Evolutionary conservation across 108 stramenopile genomes (phyloP).

Genomic region (Cyclostephanos invisitatus): DNA sequence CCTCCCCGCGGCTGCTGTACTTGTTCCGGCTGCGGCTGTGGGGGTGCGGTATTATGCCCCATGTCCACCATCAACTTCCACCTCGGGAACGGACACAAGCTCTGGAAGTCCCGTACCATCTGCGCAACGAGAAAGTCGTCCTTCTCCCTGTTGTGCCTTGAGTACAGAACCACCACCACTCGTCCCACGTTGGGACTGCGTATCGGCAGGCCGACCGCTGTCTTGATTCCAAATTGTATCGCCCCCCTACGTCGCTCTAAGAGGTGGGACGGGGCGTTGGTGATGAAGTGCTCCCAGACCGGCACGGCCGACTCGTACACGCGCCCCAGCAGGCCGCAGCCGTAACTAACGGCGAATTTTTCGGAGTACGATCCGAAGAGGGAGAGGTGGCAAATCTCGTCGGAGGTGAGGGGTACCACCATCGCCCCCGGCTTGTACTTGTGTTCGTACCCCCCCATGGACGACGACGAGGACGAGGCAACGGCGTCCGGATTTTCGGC

Average conservation of each 20-base stretch:
- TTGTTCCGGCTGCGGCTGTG: background rate
- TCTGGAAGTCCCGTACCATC: constrained; percentile 71
- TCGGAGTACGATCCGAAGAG: constrained; percentile 85
- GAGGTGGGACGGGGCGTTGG: constrained; percentile 66
- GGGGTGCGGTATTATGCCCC: background rate
- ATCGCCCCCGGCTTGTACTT: constrained; percentile 12
- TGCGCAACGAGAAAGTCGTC: constrained; percentile 70
- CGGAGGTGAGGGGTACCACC: constrained; percentile 38
- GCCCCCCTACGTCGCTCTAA: constrained; percentile 89
- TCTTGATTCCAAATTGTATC: constrained; percentile 83
- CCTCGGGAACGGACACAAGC: constrained; percentile 80
- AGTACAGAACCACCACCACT: constrained; percentile 78
- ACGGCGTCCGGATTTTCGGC: background rate
- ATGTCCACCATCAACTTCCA: constrained; percentile 91
- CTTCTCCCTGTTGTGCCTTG: constrained; percentile 64
- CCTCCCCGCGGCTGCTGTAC: constrained; percentile 20
- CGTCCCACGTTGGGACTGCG: constrained; percentile 86
- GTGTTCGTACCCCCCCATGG: background rate
- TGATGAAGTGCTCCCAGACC: constrained; percentile 79
- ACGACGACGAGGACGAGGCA: constrained; percentile 18
- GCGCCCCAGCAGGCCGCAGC: constrained; percentile 84
- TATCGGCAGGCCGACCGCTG: constrained; percentile 81
- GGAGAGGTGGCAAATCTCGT: constrained; percentile 68
- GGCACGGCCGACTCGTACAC: constrained; percentile 64
- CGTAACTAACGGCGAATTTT: constrained; percentile 84